phyloP scores from a whole-genome alignment of 768 basidiomycete genomes.

The Russula ochroleuca region DNA sequence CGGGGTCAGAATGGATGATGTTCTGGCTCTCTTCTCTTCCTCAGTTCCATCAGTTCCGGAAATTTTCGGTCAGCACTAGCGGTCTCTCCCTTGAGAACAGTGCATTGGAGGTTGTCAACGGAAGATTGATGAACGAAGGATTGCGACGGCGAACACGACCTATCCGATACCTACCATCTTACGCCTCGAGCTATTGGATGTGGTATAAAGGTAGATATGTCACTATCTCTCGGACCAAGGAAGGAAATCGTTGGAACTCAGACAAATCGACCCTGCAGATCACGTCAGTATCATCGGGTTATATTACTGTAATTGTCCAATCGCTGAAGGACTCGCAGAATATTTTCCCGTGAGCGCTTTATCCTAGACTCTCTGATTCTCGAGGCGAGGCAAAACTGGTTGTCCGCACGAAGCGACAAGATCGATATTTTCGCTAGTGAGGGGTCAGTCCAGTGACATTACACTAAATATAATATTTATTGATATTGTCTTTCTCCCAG shows the following conservation, averaged over 20 bases:
- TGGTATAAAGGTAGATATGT: no score
- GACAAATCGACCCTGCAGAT: conserved; percentile 41
- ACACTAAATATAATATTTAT: neutral
- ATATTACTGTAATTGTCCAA: no score
- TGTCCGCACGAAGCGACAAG: conserved; percentile 16
- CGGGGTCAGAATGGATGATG: conserved; percentile 59
- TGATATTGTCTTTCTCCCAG: conserved; percentile 1
- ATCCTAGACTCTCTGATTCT: conserved; percentile 25
- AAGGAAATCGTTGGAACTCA: no score
- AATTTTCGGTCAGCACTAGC: conserved; percentile 48
- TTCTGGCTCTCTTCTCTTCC: conserved; percentile 61
- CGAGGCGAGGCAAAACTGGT: conserved; percentile 23
- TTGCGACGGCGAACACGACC: no score
- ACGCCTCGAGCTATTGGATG: no score
- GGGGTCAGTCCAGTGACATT: conserved; percentile 30
- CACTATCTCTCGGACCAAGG: no score
- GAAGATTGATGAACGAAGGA: conserved; percentile 34
- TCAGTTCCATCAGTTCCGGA: conserved; percentile 54
- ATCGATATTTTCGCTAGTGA: conserved; percentile 47
- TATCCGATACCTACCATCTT: no score
- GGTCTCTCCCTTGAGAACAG: conserved; percentile 37
- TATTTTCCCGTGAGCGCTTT: conserved; percentile 20
- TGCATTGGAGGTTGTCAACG: conserved; percentile 41
- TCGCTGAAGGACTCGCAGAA: conserved; percentile 11
- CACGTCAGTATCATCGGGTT: conserved; percentile 36